Evolutionary conservation across 495 filamentous ascomycete genomes (phyloP), one percentile per base, ranked within the genome.

Genomic region (Cetradonia linearis): DNA sequence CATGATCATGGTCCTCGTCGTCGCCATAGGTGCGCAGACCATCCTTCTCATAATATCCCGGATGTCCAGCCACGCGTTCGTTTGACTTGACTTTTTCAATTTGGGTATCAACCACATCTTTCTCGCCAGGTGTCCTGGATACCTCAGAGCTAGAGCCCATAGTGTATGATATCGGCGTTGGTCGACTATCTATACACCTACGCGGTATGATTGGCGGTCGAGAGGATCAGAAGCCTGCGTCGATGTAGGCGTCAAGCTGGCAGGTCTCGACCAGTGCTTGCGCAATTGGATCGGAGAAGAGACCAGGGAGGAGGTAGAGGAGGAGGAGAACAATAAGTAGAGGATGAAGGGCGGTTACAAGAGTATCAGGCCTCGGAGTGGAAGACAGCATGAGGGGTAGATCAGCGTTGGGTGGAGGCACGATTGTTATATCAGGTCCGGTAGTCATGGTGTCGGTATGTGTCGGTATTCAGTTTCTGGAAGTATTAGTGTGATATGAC

Each of bases 11-110:
- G 64, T 80, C 76, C 59, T 69, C 70, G 57, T 69, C 69, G 53
- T 78, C 76, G 38, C 77, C 75, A 61, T 76, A 75, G n/a, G 76
- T 79, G 40, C 76, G 65, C 18, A 79, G 63, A 30, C 76, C 77
- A 66, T 73, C 69, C 53, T 78, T 78, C 63, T 79, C 77, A 62
- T 77, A 78, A 63, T 78, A 78, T 42, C 74, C 52, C 18, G 56
- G 56, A 53, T 78, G 73, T 6, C 72, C 72, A 14, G 69, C 74
- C 7, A 67, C 62, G 30, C 42, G 62, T 42, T 65, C 62, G 48
- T 65, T 63, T 8, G 61, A 57, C 16, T 62, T 38, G 14, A 65
- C 31, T 37, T 55, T 27, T 47, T 53, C 59, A 11, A 59, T 25
- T 6, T 33, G 38, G 1, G 54, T 30, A 3, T 2, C 48, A 23